These are phyloP conservation scores for Calocybe gangraenosa DNA, from an alignment of 768 basidiomycete genomes.

Conservation along the genomic window DNA sequence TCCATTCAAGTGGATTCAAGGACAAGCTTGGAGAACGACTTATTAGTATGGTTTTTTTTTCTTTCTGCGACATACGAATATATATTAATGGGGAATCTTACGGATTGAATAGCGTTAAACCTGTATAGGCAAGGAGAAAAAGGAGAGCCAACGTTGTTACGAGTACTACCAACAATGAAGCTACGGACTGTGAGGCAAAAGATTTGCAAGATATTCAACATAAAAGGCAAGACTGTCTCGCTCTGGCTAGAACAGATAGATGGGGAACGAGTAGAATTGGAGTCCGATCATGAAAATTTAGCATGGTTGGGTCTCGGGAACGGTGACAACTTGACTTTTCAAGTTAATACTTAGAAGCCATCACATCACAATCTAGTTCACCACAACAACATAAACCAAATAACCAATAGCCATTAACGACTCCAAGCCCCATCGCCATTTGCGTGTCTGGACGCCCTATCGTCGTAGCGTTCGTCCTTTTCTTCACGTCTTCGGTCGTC, in stretches of 20 bases:
- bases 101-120: slow-evolving; percentile 10
- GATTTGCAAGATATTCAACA: slow-evolving; percentile 45
- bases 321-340: slow-evolving; percentile 36
- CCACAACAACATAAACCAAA: slow-evolving; percentile 24
- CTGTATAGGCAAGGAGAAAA: slow-evolving; percentile 1
- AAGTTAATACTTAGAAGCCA: slow-evolving; percentile 11
- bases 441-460: slow-evolving; percentile 65
- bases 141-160: slow-evolving; percentile 36
- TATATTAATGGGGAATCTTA: background rate
- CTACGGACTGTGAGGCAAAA: slow-evolving; percentile 63
- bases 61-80: slow-evolving; percentile 2
- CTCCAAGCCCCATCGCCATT: slow-evolving; percentile 79
- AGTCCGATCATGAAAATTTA: slow-evolving; percentile 42
- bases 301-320: slow-evolving; percentile 74
- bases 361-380: background rate
- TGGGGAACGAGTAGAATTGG: slow-evolving; percentile 41
- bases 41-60: slow-evolving; percentile 41
- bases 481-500: slow-evolving; percentile 81
- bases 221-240: slow-evolving; percentile 26
- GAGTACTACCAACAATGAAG: slow-evolving; percentile 66
- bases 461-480: slow-evolving; percentile 78
- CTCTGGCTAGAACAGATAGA: slow-evolving; percentile 59
- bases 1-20: slow-evolving; percentile 23
- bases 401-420: slow-evolving; percentile 50
- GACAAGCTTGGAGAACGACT: slow-evolving; percentile 59